Evolutionary conservation across 164 flowering plant species (phyloP).

Genomic region (Platanus orientalis): DNA sequence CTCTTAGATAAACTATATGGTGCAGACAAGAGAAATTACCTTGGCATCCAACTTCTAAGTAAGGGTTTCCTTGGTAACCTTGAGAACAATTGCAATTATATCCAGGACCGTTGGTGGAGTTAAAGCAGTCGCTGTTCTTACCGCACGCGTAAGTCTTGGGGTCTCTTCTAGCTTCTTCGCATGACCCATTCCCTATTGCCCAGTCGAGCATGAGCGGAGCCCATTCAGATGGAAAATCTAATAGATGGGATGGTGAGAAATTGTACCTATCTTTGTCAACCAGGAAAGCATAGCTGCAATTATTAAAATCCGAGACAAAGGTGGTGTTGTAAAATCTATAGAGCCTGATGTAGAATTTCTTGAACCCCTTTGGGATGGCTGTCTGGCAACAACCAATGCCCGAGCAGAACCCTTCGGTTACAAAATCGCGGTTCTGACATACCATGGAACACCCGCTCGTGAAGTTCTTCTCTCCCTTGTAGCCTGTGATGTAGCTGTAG

Average conservation of each 20-base stretch:
- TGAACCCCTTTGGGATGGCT: slow-evolving; percentile 17
- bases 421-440: not conserved
- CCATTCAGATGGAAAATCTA: not conserved
- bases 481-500: not conserved
- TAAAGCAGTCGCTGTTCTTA: slow-evolving; percentile 24
- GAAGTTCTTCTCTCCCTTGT: not conserved
- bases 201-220: slow-evolving; percentile 32
- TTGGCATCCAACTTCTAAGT: slow-evolving; percentile 34
- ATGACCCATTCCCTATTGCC: slow-evolving; percentile 23
- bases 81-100: slow-evolving; percentile 18
- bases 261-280: slow-evolving; percentile 9
- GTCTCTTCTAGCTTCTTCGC: slow-evolving; percentile 15
- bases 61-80: slow-evolving; percentile 38
- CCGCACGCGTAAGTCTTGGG: slow-evolving; percentile 14
- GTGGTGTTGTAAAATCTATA: slow-evolving; percentile 9
- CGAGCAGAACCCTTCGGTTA: not conserved
- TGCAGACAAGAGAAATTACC: slow-evolving; percentile 14
- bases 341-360: not conserved
- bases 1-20: no score
- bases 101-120: slow-evolving; percentile 9
- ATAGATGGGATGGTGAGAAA: slow-evolving; percentile 13
- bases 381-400: not conserved
- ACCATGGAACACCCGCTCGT: slow-evolving; percentile 12
- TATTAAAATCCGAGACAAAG: slow-evolving; percentile 1
- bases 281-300: slow-evolving; percentile 25